Evolutionary conservation across 2,329 filamentous ascomycete species (phyloP), one percentile per base, ranked within the genome.

Genomic region (Passalora sequoiae): DNA sequence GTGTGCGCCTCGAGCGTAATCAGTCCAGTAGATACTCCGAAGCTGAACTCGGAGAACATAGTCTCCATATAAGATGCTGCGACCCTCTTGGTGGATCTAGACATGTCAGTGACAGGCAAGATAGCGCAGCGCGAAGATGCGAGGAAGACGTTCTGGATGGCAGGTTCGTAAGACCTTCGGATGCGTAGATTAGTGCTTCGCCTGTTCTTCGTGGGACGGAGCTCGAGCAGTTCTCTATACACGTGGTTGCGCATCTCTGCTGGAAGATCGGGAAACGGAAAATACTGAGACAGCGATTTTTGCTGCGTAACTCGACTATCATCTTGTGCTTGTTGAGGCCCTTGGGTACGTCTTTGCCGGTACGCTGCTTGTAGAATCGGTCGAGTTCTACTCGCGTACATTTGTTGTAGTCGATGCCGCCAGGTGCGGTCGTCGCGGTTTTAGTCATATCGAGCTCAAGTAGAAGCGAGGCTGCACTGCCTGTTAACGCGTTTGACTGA

Each of bases 251-350:
- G 19, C 37, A 39, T 39, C 15, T 39, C 37, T 3, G 37, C 22
- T 19, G 37, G 37, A 5, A 39, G 37, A 21, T 39, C 37, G 4
- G 20, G 24, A 13, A 39, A 39, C 16, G 22, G 37, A 39, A 39
- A 15, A 6, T 19, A 10, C 37, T 12, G 8, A 27, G 37, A 16
- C 25, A 12, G n/a, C 25, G 37, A 10, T 42, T 31, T 21, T 24
- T 6, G 4, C 24, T 20, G 7, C 39, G 30, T 15, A 42, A 31
- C 21, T 24, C 19, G 7, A 35, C n/a, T 13, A 32, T 32, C n/a
- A 35, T 21, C 6, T 28, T 16, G 1, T 7, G 15, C 30, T 42
- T 42, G 17, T 30, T 31, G n/a, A 13, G 10, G 3, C 27, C 38
- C 13, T 35, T 27, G 6, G 39, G 39, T 5, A 35, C n/a, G 10